Conservation (phyloP, 805 yeast genomes). For the Cyberlindnera nakhonratchasimensis region DNA sequence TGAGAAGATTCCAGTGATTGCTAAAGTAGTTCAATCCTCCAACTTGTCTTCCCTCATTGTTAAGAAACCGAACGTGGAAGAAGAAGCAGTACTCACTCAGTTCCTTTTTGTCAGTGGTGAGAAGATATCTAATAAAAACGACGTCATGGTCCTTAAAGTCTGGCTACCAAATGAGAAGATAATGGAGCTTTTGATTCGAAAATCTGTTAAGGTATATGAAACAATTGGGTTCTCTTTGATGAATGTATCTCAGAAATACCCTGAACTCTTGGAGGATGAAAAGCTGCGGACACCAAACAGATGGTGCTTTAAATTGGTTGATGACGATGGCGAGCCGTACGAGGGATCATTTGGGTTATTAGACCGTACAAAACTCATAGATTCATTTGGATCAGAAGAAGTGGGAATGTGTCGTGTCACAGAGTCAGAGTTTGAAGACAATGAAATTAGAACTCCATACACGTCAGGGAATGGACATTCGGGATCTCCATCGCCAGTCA, state of each 20-base stretch:
- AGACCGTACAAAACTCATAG: slow-evolving; percentile 60
- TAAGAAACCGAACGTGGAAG: slow-evolving; percentile 26
- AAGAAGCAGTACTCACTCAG: slow-evolving; percentile 41
- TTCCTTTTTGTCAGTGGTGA: slow-evolving; percentile 37
- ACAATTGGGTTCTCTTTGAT: slow-evolving; percentile 53
- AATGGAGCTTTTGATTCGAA: slow-evolving; percentile 28
- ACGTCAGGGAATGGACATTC: slow-evolving; percentile 4
- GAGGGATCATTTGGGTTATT: slow-evolving; percentile 88
- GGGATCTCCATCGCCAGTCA: slow-evolving; percentile 9
- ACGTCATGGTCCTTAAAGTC: slow-evolving; percentile 24
- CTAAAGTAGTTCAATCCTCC: slow-evolving; percentile 24
- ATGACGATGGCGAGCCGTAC: slow-evolving; percentile 90
- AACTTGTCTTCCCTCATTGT: slow-evolving; percentile 43
- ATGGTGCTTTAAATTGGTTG: slow-evolving; percentile 80
- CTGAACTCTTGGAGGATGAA: slow-evolving; percentile 6
- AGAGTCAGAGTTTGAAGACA: slow-evolving; percentile 40
- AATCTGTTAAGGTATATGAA: slow-evolving; percentile 45
- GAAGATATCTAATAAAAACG: slow-evolving; percentile 20
- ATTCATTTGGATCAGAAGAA: slow-evolving; percentile 77
- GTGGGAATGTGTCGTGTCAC: slow-evolving; percentile 68
- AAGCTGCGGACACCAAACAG: slow-evolving; percentile 48
- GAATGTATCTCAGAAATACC: slow-evolving; percentile 9
- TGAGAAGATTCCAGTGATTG: slow-evolving; percentile 4
- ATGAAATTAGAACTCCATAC: slow-evolving; percentile 53
- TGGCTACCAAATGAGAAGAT: slow-evolving; percentile 27